Conservation (phyloP, 2,329 filamentous ascomycete genomes). For the Trichophyton rubrum region DNA sequence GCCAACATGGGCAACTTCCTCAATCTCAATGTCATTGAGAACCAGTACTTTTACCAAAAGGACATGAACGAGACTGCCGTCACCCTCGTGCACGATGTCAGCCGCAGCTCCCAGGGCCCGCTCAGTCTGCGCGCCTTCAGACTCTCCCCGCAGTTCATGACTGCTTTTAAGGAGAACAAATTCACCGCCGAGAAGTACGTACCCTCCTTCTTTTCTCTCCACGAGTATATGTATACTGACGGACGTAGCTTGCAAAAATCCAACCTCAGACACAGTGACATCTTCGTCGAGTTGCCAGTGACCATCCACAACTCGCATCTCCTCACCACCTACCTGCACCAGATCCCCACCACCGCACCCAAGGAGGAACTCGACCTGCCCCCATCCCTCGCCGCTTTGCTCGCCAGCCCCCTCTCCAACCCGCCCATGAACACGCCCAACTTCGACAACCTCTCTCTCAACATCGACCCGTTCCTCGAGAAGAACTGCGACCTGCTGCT, state of each 20-base stretch:
- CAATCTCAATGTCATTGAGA: constrained; percentile 91
- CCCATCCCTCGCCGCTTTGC: constrained; percentile 64
- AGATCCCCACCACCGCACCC: constrained; percentile 59
- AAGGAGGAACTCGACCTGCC: constrained; percentile 62
- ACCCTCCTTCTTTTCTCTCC: not conserved
- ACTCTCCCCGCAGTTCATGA: constrained; percentile 75
- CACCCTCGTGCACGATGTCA: constrained; percentile 87
- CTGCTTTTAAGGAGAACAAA: constrained; percentile 89
- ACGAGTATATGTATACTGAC: too few species aligned
- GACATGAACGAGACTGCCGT: constrained; percentile 76
- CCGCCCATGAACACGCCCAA: constrained; percentile 66
- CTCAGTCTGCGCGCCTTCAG: constrained; percentile 85
- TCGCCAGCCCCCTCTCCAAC: constrained; percentile 47
- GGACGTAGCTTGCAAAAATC: constrained; percentile 72
- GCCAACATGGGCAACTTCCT: constrained; percentile 98
- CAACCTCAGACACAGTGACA: constrained; percentile 85
- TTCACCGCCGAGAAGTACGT: constrained; percentile 89
- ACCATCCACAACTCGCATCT: constrained; percentile 94
- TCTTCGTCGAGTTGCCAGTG: constrained; percentile 80
- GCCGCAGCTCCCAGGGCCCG: constrained; percentile 83
- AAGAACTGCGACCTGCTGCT: constrained; percentile 95
- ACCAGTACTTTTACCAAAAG: constrained; percentile 94
- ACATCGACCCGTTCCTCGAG: constrained; percentile 94
- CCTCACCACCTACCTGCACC: constrained; percentile 87
- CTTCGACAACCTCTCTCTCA: constrained; percentile 77